Evolutionary conservation across 2,329 filamentous ascomycete species (phyloP), one percentile per base, ranked within the genome.

Genomic region (Fusarium acutatum): DNA sequence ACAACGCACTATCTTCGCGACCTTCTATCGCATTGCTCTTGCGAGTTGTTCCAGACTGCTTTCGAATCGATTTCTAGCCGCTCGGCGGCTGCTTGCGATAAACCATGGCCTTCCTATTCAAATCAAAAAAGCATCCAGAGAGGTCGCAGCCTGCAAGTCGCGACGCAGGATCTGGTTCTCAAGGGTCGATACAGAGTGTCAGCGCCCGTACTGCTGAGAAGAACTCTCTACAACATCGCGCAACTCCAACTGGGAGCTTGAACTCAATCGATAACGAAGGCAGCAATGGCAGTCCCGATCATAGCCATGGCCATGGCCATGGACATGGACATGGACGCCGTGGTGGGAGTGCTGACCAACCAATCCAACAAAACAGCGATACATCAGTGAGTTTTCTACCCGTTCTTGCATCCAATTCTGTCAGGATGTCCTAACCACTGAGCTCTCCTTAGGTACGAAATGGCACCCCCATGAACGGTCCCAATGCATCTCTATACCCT

Each of bases 401-500:
- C 58, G 49, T 34, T 40, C 9, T 62, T 34, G 37, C 52, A 28
- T 35, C 24, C 26, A 47, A 20, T 46, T 32, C 54, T 43, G 61
- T 41, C 41, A 26, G 44, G 53, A 59, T 37, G 37, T 61, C 50
- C 67, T 78, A 67, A 77, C 59, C 46, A 30, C 32, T 30, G 44
- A 34, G 30, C 7, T 52, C 17, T 9, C 32, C 52, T 49, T 80
- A 91, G 87, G 84, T 87, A 75, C 88, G 89, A 74, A 92, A 90
- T 79, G 88, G 84, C 77, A 80, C 85, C 73, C 80, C 80, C 24
- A 67, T 81, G 40, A 80, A 82, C 73, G 88, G 90, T 71, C 88
- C 90, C 44, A 96, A 95, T 82, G 87, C 92, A 44, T 94, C 94
- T 10, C 90, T 97, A 61, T 99, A 98, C 80, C 96, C 96, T 1